phyloP scores from a whole-genome alignment of 371 early-diverging fungal species.

The Apophysomyces ossiformis region DNA sequence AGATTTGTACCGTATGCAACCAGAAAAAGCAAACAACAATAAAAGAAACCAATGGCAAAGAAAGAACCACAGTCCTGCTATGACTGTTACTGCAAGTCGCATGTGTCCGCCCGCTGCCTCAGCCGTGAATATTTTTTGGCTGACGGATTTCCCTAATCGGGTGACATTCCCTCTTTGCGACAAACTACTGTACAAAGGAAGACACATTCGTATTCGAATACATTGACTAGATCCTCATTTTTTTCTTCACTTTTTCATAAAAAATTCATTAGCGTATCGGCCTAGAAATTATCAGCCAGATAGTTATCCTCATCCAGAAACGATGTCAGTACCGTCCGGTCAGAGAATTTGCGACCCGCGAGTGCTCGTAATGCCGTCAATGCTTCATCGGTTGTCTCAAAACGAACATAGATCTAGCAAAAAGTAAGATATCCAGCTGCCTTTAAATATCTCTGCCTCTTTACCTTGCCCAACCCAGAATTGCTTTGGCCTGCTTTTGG shows the following conservation, averaged over 20 bases:
- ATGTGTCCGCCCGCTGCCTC: conserved; percentile 6
- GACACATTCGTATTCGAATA: conserved; percentile 8
- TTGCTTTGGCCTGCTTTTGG: conserved; percentile 61
- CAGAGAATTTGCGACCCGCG: conserved; percentile 94
- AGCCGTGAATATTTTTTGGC: conserved; percentile 6
- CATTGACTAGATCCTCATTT: neutral
- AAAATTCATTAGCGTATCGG: conserved; percentile 7
- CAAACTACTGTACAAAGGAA: conserved; percentile 3
- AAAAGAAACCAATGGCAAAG: neutral
- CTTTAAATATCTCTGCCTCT: neutral
- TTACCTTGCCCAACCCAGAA: conserved; percentile 87
- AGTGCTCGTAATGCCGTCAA: conserved; percentile 79
- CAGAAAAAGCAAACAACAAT: neutral
- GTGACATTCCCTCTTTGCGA: conserved; percentile 1
- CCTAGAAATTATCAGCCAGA: conserved; percentile 63
- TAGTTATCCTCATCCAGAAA: conserved; percentile 79
- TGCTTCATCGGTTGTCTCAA: conserved; percentile 58
- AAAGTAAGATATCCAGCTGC: neutral
- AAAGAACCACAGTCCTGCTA: conserved; percentile 1
- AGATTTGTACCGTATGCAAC: neutral
- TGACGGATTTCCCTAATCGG: conserved; percentile 2
- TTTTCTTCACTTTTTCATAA: conserved; percentile 8
- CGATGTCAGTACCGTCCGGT: conserved; percentile 90
- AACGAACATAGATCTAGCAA: conserved; percentile 86
- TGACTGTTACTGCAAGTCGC: neutral